These are phyloP conservation scores for Alloascoidea hylecoeti DNA, from an alignment of 805 yeast species.

Conservation along the genomic window DNA sequence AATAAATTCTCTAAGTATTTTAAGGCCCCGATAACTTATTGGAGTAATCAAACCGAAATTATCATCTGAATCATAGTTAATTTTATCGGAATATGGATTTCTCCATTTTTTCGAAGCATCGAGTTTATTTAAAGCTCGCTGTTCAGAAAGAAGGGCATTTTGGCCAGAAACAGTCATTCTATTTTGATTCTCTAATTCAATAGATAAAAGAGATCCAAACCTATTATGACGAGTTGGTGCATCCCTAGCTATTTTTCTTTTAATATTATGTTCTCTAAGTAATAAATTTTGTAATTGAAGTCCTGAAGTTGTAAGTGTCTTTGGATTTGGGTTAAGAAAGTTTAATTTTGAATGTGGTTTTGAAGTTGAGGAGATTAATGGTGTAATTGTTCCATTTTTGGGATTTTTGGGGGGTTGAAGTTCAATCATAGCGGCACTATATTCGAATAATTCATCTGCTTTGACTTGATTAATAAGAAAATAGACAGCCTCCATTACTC, in stretches of 20 bases:
- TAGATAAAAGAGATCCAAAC: slow-evolving; percentile 75
- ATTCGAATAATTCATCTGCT: slow-evolving; percentile 17
- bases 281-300: slow-evolving; percentile 21
- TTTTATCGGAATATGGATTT: slow-evolving; percentile 15
- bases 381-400: neutral
- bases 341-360: neutral
- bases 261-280: neutral
- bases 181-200: slow-evolving; percentile 44
- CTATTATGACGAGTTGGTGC: slow-evolving; percentile 73
- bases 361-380: neutral
- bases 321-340: neutral
- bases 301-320: slow-evolving; percentile 18
- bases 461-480: slow-evolving; percentile 45
- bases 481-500: slow-evolving; percentile 57
- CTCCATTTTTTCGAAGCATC: slow-evolving; percentile 62
- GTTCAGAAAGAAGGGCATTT: slow-evolving; percentile 34
- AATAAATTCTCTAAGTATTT: slow-evolving; percentile 28
- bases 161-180: slow-evolving; percentile 65
- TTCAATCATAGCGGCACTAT: too few relatives aligned
- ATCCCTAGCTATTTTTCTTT: slow-evolving; percentile 16
- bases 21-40: slow-evolving; percentile 18
- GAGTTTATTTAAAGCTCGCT: slow-evolving; percentile 44
- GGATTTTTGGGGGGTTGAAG: neutral
- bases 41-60: slow-evolving; percentile 13
- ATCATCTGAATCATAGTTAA: slow-evolving; percentile 12